Conservation (phyloP, 805 yeast genomes). For the Starmera dryadoides region DNA sequence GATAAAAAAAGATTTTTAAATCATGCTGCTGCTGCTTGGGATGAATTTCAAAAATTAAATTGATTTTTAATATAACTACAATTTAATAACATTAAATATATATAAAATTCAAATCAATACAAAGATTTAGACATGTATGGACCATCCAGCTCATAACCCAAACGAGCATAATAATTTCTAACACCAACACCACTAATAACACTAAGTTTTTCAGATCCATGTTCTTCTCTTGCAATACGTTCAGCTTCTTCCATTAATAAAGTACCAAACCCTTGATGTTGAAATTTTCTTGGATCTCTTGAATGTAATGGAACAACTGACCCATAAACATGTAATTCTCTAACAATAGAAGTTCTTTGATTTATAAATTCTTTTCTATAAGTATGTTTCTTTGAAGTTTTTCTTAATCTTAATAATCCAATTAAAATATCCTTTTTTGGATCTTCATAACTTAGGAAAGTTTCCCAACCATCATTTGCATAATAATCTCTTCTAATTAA, state of each 20-base stretch:
- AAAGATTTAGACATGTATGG: slow-evolving; percentile 86
- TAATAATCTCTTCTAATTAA: slow-evolving; percentile 90
- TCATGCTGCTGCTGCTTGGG: slow-evolving; percentile 29
- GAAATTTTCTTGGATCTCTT: slow-evolving; percentile 95
- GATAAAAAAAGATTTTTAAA: slow-evolving; percentile 24
- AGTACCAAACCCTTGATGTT: slow-evolving; percentile 98
- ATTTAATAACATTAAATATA: not conserved
- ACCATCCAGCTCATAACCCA: slow-evolving; percentile 91
- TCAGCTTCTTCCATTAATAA: slow-evolving; percentile 98
- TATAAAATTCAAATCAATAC: not conserved
- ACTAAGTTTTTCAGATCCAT: slow-evolving; percentile 83
- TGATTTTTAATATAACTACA: not conserved
- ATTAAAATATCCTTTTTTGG: slow-evolving; percentile 93
- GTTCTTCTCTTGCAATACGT: slow-evolving; percentile 90
- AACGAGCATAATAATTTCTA: slow-evolving; percentile 85
- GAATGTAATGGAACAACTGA: slow-evolving; percentile 95
- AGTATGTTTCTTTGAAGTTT: slow-evolving; percentile 83
- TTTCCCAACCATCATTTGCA: slow-evolving; percentile 99
- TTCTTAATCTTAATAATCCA: slow-evolving; percentile 82
- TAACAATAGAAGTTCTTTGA: slow-evolving; percentile 88
- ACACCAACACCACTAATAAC: slow-evolving; percentile 98
- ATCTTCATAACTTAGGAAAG: slow-evolving; percentile 92
- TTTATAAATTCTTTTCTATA: slow-evolving; percentile 79
- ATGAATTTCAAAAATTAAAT: slow-evolving; percentile 13
- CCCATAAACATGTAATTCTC: slow-evolving; percentile 96